A percentile compares a stretch with the other conserved stretches of the same genome.
These are phyloP conservation scores for Eutrema japonicum DNA, from an alignment of 345 rosid genomes.

Conservation along the genomic window DNA sequence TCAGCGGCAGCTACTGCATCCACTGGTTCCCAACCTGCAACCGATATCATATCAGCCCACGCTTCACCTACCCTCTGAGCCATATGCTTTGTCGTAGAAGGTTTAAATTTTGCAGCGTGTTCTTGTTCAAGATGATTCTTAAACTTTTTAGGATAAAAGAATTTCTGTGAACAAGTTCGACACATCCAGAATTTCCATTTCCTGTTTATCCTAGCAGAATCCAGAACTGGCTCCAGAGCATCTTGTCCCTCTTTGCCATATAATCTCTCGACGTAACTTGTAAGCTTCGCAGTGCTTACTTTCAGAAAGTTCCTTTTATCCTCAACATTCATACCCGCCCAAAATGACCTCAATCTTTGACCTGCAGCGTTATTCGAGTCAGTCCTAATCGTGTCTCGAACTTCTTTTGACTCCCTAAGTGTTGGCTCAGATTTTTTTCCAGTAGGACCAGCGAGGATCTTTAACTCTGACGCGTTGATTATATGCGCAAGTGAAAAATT, in stretches of 20 bases:
- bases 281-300: conserved; percentile 27
- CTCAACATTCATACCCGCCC: conserved; percentile 26
- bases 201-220: conserved; percentile 17
- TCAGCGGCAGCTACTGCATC: conserved; percentile 30
- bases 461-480: not conserved
- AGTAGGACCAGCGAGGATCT: not conserved
- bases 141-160: conserved; percentile 26
- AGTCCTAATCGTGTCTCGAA: not conserved
- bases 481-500: not conserved
- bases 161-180: conserved; percentile 17
- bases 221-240: conserved; percentile 17
- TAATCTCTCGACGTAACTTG: not conserved
- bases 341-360: conserved; percentile 1
- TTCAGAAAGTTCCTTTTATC: conserved; percentile 29
- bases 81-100: not conserved
- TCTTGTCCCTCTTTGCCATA: conserved; percentile 4
- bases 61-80: conserved; percentile 4
- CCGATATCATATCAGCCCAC: conserved; percentile 23
- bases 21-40: conserved; percentile 38
- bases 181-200: conserved; percentile 41
- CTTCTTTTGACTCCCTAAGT: not conserved
- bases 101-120: conserved; percentile 23
- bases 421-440: not conserved
- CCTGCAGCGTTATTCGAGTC: not conserved
- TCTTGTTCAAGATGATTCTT: conserved; percentile 37